These are phyloP conservation scores for Paecilomyces variotii DNA, from an alignment of 2,329 filamentous ascomycete species.

Conservation along the genomic window DNA sequence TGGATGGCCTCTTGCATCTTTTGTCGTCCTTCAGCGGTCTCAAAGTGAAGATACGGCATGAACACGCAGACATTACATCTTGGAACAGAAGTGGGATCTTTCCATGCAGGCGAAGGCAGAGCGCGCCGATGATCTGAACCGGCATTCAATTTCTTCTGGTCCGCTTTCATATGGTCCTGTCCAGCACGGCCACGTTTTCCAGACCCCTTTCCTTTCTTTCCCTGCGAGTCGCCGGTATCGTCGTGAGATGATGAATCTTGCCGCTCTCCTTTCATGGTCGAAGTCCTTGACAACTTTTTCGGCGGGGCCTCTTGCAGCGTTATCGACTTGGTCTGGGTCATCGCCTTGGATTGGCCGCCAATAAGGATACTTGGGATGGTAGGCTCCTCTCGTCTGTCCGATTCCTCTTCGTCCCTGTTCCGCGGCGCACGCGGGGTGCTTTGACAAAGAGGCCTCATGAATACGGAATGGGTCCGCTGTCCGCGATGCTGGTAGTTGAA, in stretches of 20 bases:
- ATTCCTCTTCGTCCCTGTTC: slow-evolving; percentile 24
- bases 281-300: slow-evolving; percentile 20
- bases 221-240: slow-evolving; percentile 12
- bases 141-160: slow-evolving; percentile 26
- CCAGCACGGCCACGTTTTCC: slow-evolving; percentile 20
- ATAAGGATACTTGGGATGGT: slow-evolving; percentile 4
- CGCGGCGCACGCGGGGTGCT: slow-evolving; percentile 34
- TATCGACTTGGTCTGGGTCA: background rate
- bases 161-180: slow-evolving; percentile 14
- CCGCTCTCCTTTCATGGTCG: slow-evolving; percentile 15
- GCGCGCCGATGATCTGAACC: slow-evolving; percentile 22
- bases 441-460: slow-evolving; percentile 54
- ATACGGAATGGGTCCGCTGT: slow-evolving; percentile 50
- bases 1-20: slow-evolving; percentile 51
- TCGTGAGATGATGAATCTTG: slow-evolving; percentile 18
- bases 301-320: background rate
- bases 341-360: background rate
- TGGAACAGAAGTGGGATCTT: slow-evolving; percentile 14
- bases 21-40: slow-evolving; percentile 47
- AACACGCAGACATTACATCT: slow-evolving; percentile 32
- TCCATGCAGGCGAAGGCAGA: slow-evolving; percentile 31
- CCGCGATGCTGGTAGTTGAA: slow-evolving; percentile 57
- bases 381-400: slow-evolving; percentile 10
- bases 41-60: slow-evolving; percentile 61
- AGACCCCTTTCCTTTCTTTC: slow-evolving; percentile 21